Evolutionary conservation across 345 rosid species (phyloP), one percentile per base, ranked within the genome.

Genomic region (Clausena lansium): DNA sequence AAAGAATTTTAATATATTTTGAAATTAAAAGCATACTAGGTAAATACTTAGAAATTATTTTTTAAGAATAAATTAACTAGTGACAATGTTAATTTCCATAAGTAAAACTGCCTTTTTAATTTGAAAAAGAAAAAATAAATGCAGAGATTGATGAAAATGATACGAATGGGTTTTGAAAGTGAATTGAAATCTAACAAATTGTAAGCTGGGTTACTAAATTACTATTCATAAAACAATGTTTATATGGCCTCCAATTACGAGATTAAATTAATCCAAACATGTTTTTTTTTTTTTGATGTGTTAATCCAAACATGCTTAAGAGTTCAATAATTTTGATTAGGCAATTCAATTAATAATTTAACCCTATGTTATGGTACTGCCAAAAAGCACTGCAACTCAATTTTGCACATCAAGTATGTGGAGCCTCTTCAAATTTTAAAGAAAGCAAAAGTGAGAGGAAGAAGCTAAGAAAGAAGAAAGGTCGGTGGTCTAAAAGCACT

Each of bases 341-440:
- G 61, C 60, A 50, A 13, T 30, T 36, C 17, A 62, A 54, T 39
- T 58, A 30, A 61, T 62, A 9, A 30, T 62, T 4, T 28, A 14
- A 25, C 30, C 6, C 14, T 76, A 20, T 54, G 7, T 27, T 27
- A 55, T 75, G 33, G 39, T 39, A 47, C 35, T 38, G n/a, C 85
- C 75, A 79, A 72, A 67, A 72, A 60, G 68, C 64, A 67, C 33
- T 35, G 64, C 84, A 81, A 74, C 83, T 73, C 78, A 77, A 71
- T 75, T 71, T 79, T 76, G 83, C 85, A 79, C 79, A 77, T 71
- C 76, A 67, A 64, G 45, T 60, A 17, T 64, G 36, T 59, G 81
- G 67, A 52, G 76, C 61, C 63, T 79, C 77, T 69, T 77, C 70
- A 60, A 28, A 70, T 45, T 36, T 24, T 66, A 55, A 66, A 65